Evolutionary conservation across 768 basidiomycete genomes (phyloP).

Genomic region (Suillus hirtellus): DNA sequence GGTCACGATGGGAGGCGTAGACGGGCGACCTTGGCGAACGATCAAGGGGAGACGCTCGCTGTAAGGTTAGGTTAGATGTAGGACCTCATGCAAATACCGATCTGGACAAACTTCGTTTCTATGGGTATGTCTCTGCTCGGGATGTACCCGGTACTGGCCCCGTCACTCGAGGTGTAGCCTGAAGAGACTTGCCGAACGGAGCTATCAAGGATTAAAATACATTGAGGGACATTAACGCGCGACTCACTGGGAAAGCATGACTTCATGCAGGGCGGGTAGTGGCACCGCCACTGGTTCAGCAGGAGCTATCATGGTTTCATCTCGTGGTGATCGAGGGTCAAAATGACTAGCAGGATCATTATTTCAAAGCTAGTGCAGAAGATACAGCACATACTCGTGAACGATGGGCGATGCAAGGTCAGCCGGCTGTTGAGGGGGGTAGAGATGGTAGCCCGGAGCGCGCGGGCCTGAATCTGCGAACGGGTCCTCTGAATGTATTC

Average conservation of each 20-base stretch:
- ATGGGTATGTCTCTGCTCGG: slow-evolving; percentile 10
- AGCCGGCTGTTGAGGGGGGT: slow-evolving; percentile 3
- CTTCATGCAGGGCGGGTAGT: slow-evolving; percentile 35
- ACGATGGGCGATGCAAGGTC: slow-evolving; percentile 14
- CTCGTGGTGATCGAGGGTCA: slow-evolving; percentile 35
- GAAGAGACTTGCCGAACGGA: slow-evolving; percentile 18
- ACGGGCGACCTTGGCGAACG: slow-evolving; percentile 24
- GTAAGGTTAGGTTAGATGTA: neutral
- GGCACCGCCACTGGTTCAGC: slow-evolving; percentile 28
- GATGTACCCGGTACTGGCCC: slow-evolving; percentile 17
- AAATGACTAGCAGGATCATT: slow-evolving; percentile 13
- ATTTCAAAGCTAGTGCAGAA: neutral
- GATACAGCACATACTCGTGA: slow-evolving; percentile 25
- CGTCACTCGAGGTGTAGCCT: slow-evolving; percentile 21
- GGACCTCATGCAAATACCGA: too few relatives aligned
- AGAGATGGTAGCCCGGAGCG: slow-evolving; percentile 8
- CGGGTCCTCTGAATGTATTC: slow-evolving; percentile 23
- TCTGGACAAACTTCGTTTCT: slow-evolving; percentile 29
- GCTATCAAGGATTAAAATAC: slow-evolving; percentile 15
- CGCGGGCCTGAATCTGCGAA: slow-evolving; percentile 26
- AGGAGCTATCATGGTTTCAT: slow-evolving; percentile 28
- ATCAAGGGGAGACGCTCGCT: slow-evolving; percentile 61
- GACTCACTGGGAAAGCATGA: slow-evolving; percentile 28
- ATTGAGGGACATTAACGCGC: neutral
- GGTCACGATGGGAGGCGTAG: slow-evolving; percentile 32